Conservation (phyloP, 179 eudicot genomes). For the Beta lomatogona region DNA sequence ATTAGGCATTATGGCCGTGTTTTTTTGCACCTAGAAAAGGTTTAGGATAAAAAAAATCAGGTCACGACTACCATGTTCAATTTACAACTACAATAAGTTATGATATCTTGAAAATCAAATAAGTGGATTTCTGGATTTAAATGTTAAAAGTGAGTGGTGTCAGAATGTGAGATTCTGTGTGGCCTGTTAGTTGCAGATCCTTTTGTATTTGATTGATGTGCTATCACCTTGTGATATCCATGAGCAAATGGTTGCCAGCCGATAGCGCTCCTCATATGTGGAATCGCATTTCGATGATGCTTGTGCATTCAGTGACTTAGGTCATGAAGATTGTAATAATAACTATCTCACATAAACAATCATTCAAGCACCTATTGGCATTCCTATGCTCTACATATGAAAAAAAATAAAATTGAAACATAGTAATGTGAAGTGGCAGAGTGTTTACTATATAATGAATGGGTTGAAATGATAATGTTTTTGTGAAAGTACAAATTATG, state of each 20-base stretch:
- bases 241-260: not conserved
- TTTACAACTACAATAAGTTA: no score
- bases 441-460: slow-evolving; percentile 11
- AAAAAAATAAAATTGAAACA: not conserved
- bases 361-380: slow-evolving; percentile 5
- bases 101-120: no score
- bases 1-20: not conserved
- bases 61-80: no score
- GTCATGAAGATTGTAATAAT: slow-evolving; percentile 6
- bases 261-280: not conserved
- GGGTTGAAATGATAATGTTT: slow-evolving; percentile 25
- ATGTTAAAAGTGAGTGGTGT: not conserved
- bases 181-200: slow-evolving; percentile 7
- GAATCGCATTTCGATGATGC: not conserved
- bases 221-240: not conserved
- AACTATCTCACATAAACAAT: not conserved
- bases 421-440: slow-evolving; percentile 6
- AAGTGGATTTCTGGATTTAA: no score
- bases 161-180: not conserved
- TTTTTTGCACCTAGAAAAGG: no score
- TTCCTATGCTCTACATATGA: not conserved
- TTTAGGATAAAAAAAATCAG: no score
- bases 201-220: not conserved
- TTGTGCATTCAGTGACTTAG: slow-evolving; percentile 3
- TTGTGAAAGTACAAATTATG: slow-evolving; percentile 22